These are phyloP conservation scores for Esteya vermicola DNA, from an alignment of 2,329 filamentous ascomycete species.

Conservation along the genomic window DNA sequence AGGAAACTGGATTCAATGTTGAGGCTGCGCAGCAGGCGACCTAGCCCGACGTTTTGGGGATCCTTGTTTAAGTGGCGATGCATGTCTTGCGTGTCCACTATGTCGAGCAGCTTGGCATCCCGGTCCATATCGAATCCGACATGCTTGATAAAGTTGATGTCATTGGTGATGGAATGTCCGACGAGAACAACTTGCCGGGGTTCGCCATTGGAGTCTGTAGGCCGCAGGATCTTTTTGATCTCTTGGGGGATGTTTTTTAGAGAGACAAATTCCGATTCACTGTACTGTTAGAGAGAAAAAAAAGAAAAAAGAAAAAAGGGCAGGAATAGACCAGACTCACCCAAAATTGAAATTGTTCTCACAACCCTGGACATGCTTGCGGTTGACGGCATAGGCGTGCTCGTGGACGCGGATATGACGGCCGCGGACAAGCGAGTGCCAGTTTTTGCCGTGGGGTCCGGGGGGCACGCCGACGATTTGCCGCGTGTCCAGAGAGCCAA, in stretches of 20 bases:
- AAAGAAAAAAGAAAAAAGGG: neutral
- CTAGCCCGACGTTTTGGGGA: constrained; percentile 39
- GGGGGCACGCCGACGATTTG: constrained; percentile 39
- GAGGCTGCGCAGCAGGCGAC: constrained; percentile 46
- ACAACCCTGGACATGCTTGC: constrained; percentile 54
- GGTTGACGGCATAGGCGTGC: constrained; percentile 50
- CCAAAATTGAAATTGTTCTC: constrained; percentile 66
- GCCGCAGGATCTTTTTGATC: constrained; percentile 15
- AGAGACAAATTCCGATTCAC: neutral
- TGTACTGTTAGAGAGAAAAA: neutral
- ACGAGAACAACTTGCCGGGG: constrained; percentile 50
- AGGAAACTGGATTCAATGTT: constrained; percentile 48
- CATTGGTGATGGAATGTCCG: constrained; percentile 57
- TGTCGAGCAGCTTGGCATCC: constrained; percentile 42
- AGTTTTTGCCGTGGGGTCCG: constrained; percentile 46
- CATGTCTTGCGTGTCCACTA: constrained; percentile 59
- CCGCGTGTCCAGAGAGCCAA: constrained; percentile 64
- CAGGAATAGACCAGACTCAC: neutral
- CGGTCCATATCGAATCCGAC: constrained; percentile 48
- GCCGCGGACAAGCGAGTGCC: constrained; percentile 51
- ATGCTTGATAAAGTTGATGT: constrained; percentile 52
- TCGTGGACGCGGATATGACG: constrained; percentile 70
- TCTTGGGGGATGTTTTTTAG: constrained; percentile 18
- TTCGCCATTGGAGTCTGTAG: constrained; percentile 2
- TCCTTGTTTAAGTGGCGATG: constrained; percentile 48